Conservation (phyloP, 1,284 basidiomycete species). For the Coniferiporia weirii region DNA sequence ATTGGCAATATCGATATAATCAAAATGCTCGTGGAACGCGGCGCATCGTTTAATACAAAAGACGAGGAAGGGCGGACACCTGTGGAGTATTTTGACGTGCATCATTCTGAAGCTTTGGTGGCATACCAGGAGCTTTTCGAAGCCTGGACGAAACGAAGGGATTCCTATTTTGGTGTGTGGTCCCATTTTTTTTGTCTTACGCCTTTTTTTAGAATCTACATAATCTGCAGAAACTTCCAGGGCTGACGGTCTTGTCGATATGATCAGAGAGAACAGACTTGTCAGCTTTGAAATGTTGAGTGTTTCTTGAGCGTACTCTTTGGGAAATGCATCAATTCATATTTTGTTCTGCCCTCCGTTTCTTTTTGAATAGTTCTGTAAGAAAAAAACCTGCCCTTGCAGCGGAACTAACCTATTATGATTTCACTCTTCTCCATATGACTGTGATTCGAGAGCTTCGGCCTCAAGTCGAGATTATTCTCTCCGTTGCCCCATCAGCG, state of each 20-base stretch:
- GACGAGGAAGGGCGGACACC: slow-evolving; percentile 3
- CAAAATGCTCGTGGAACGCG: background rate
- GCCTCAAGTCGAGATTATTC: background rate
- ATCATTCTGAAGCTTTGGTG: background rate
- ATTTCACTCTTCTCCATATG: slow-evolving; percentile 5
- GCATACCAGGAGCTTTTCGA: background rate
- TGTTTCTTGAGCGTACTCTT: background rate
- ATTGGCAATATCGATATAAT: slow-evolving; percentile 6
- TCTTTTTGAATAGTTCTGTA: background rate
- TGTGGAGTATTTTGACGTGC: slow-evolving; percentile 6
- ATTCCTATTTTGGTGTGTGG: background rate
- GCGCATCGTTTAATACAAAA: background rate
- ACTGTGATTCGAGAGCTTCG: slow-evolving; percentile 6
- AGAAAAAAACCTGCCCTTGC: background rate
- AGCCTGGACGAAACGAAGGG: background rate
- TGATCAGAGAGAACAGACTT: background rate
- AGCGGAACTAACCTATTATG: background rate
- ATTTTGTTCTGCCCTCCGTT: background rate
- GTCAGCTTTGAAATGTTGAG: no score
- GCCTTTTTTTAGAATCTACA: background rate
- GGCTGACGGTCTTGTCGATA: background rate
- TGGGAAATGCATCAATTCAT: background rate
- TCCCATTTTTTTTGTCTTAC: no score
- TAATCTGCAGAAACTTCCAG: background rate
- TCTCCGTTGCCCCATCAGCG: background rate